Percentiles rank a stretch among this genome's conserved stretches.
These are phyloP conservation scores for Phytopythium mirpurense DNA, from an alignment of 352 stramenopile species.

Conservation along the genomic window DNA sequence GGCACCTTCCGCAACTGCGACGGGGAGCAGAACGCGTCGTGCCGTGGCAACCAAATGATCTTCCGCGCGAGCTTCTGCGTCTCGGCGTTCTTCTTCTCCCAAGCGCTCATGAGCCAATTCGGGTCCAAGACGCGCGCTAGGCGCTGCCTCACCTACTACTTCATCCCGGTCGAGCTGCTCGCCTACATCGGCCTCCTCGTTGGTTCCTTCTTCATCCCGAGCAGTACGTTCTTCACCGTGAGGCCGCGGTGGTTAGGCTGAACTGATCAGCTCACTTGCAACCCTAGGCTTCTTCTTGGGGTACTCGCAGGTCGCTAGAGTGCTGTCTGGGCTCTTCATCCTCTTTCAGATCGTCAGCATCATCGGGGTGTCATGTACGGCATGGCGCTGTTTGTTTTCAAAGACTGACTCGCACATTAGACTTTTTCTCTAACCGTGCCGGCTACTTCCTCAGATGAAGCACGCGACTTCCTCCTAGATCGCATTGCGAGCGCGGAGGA, in stretches of 20 bases:
- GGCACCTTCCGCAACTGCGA: conserved; percentile 67
- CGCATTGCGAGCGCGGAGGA: conserved; percentile 40
- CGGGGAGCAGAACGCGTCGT: conserved; percentile 27
- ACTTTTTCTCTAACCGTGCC: background rate
- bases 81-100: conserved; percentile 44
- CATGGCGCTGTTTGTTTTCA: no score
- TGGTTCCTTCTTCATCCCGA: conserved; percentile 72
- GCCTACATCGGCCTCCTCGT: conserved; percentile 47
- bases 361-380: conserved; percentile 64
- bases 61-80: conserved; percentile 68
- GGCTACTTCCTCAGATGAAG: conserved; percentile 37
- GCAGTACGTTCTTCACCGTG: conserved; percentile 18
- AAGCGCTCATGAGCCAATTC: conserved; percentile 43
- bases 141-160: conserved; percentile 10
- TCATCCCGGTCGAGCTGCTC: conserved; percentile 38
- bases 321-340: conserved; percentile 66
- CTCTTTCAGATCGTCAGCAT: conserved; percentile 80
- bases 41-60: conserved; percentile 63
- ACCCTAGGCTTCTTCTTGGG: conserved; percentile 54
- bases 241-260: background rate
- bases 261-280: background rate
- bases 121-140: conserved; percentile 10
- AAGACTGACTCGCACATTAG: no score
- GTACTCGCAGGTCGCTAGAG: conserved; percentile 46
- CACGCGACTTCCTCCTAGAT: conserved; percentile 46